Base-by-base conservation (phyloP, 2,329 filamentous ascomycete genomes). In the Madurella mycetomatis region DNA sequence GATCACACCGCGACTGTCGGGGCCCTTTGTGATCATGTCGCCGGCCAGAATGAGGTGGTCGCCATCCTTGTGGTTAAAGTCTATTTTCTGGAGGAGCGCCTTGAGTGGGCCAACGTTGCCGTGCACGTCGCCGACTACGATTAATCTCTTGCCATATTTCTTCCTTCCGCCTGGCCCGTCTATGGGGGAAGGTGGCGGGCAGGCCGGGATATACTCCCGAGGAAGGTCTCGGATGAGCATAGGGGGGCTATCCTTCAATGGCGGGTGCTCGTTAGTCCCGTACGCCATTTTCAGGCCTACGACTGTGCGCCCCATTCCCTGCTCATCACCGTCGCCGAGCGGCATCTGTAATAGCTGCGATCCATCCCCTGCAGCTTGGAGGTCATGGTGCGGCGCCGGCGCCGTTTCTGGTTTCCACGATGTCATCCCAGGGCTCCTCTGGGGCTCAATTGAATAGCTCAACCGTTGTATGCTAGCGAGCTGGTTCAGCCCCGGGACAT, bases 111-210 rank as follows among this genome's bases (percentile, higher is more conserved):
- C 69, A 62, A 83, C 83, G 75, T 94, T 94, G 47, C 94, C 94
- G 73, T 97, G 92, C 13, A 97, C 90, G 72, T 99, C 94, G 51
- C 94, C 92, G 34, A 97, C 77, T 57, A 97, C 77, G 34, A 97
- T 76, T 19, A 99, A 74, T 16, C 91, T 77, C 51, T 80, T 82
- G 18, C 73, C 64, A 17, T 67, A 54, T 25, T 63, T 48, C 31
- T 17, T 53, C 41, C n/a, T 43, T 12, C 37, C 41, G 44, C 3
- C 54, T n/a, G 37, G 19, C 12, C 7, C 48, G 17, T 19, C 72
- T 73, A 2, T 69, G 66, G 16, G 72, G 55, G 44, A 66, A 51
- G 40, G 65, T 49, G 50, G 53, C 44, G 25, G 49, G 45, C 39
- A 50, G 56, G 17, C 15, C n/a, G 67, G 64, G 9, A 68, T 49